phyloP scores from a whole-genome alignment of 805 yeast species.

The Ogataea paradorogensis region DNA sequence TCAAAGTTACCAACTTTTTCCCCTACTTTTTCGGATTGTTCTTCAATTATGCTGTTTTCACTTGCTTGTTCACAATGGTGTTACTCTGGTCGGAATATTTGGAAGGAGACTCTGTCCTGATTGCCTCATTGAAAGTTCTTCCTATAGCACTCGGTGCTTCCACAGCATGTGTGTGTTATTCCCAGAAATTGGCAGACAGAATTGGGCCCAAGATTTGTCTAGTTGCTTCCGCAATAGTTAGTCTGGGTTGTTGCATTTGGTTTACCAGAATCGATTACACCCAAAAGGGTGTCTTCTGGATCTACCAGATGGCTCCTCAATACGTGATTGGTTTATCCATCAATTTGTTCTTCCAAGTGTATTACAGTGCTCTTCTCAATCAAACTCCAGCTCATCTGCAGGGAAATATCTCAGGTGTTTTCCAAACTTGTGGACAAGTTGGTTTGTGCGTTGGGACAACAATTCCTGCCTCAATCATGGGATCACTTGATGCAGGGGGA shows the following conservation, averaged over 20 bases:
- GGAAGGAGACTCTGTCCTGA: conserved; percentile 30
- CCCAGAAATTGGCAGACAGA: conserved; percentile 7
- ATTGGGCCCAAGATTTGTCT: conserved; percentile 23
- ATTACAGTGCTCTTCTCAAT: conserved; percentile 1
- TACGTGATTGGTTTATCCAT: neutral
- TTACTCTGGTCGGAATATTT: conserved; percentile 29
- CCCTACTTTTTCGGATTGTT: conserved; percentile 13
- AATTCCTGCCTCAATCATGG: conserved; percentile 3
- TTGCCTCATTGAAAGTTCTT: conserved; percentile 36
- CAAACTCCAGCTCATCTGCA: conserved; percentile 8
- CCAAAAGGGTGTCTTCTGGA: conserved; percentile 3
- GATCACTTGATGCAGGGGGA: neutral
- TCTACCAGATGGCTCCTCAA: conserved; percentile 2
- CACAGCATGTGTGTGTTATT: conserved; percentile 26
- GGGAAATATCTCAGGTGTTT: conserved; percentile 6
- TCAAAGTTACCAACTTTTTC: conserved; percentile 22
- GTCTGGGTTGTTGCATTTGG: conserved; percentile 22
- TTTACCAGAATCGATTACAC: conserved; percentile 13
- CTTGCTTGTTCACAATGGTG: conserved; percentile 5
- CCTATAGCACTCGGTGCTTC: conserved; percentile 34
- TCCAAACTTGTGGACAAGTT: conserved; percentile 8
- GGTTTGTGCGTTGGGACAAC: conserved; percentile 5
- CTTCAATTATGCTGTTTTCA: conserved; percentile 8
- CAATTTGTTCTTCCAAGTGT: conserved; percentile 5
- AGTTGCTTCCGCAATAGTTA: conserved; percentile 11